Evolutionary conservation across 1,284 basidiomycete species (phyloP), one percentile per base, ranked within the genome.

Genomic region (Cryptococcus sp.): DNA sequence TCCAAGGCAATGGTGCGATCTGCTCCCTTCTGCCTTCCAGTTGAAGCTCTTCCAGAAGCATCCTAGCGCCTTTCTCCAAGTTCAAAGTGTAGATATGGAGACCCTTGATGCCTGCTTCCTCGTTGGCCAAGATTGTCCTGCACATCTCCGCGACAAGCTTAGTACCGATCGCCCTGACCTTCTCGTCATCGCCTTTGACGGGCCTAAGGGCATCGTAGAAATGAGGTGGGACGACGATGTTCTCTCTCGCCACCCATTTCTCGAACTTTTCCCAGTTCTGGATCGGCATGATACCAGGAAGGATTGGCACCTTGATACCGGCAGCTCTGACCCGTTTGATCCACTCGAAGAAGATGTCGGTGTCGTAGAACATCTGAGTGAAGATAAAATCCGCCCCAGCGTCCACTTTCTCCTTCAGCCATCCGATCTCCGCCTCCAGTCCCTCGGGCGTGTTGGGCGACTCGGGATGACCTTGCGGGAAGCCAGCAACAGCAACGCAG

Each of bases 21-120:
- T 88, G 89, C 78, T 94, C 91, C 20, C 92, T 83, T 49, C 89
- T 84, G 10, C 91, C 89, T 54, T 92, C 89, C 53, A 94, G 82
- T 68, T 87, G 87, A 52, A 97, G 81, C 74, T 93, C 89, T 76
- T 94, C 87, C 39, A 99, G 83, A 30, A 99, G 82, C 86, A 94
- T 89, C 69, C 90, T 89, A 13, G 93, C 93, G 20, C 89, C 95
- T 79, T 90, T 96, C 79, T 98, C 96, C 52, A 99, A 81, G 77
- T 99, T 99, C 86, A 99, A 90, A 57, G 95, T 99, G 80, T 98
- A 99, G 73, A 99, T 91, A 78, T 99, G 95, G 62, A 97, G 80
- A 5, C 91, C 91, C 47, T 85, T 85, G 69, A 94, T 89, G 11
- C 87, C 94, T 40, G 93, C 83, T 56, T 87, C 84, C 42, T 87